Evolutionary conservation across 441 rosid species (phyloP), one percentile per base, ranked within the genome.

Genomic region (Gossypium trilobum): DNA sequence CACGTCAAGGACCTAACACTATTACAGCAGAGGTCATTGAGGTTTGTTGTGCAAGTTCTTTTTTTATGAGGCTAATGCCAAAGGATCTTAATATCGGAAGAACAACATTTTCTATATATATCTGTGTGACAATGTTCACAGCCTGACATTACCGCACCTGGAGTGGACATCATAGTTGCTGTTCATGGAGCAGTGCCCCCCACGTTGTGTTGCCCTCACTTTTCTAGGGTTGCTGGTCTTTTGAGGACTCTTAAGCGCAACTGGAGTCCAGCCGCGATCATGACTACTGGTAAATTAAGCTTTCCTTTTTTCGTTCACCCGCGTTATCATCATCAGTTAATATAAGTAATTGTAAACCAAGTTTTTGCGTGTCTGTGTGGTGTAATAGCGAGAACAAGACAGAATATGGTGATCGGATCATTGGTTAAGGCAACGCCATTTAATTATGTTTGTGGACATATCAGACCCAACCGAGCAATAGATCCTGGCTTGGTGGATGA

Each of bases 121-220:
- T 22, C 5, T 39, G 0, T 54, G 13, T 60, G 67, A 0, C 10
- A 27, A 20, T 39, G 19, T 8, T 25, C 74, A 87, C 44, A 8
- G 86, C 95, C 95, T 52, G 91, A 89, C 74, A 74, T 89, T 39
- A 86, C 89, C 2, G 92, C 91, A 58, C 91, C 89, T 0, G 95
- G 91, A 54, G 84, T 82, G 72, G 65, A 76, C 65, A 80, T 87
- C 54, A 75, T 89, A 56, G 95, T 90, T 4, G 86, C 88, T 2
- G 80, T 31, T 68, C 71, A 65, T 0, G 79, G 54, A 73, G 86
- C 69, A 16, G 11, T 3, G 14, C 31, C 84, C 50, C 82, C 82
- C 0, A 63, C 85, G 8, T 87, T 86, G 91, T 72, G 92, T 9
- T 85, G 90, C 13, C 94, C 94, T 61, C 95, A 89, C 31, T 86